Evolutionary conservation across 78 protist genomes (phyloP).

Genomic region (Isochrysis galbana): DNA sequence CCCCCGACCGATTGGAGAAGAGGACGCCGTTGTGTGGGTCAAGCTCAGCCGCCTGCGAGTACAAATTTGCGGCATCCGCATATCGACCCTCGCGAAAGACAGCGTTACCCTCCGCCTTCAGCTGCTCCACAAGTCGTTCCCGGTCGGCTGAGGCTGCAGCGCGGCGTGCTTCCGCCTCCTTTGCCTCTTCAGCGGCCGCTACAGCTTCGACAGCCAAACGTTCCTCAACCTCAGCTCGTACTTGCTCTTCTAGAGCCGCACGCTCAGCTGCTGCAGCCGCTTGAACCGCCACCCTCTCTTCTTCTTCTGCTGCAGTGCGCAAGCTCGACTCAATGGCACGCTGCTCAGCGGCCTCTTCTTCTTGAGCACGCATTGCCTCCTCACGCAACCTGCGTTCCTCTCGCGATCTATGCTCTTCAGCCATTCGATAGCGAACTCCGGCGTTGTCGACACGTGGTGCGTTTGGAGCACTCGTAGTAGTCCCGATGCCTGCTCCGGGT

Average conservation of each 20-base stretch:
- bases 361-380: no score
- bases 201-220: neutral
- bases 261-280: neutral
- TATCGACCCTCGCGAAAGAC: neutral
- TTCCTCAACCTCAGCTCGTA: neutral
- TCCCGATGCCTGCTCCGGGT: no score
- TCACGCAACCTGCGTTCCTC: no score
- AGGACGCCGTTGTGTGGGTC: neutral
- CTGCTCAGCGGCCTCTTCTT: neutral
- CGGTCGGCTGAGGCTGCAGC: no score
- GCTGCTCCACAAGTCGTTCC: neutral
- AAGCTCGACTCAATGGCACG: neutral
- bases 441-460: no score
- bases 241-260: neutral
- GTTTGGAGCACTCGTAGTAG: no score
- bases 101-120: neutral
- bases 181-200: neutral
- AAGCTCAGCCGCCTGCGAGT: neutral
- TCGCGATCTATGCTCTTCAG: no score
- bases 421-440: no score
- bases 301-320: neutral
- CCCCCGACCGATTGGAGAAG: neutral
- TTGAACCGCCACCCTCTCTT: neutral
- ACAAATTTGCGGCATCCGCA: neutral
- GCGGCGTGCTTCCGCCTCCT: neutral